Base-by-base conservation (phyloP, 2,329 filamentous ascomycete genomes). In the Fusarium staphyleae region DNA sequence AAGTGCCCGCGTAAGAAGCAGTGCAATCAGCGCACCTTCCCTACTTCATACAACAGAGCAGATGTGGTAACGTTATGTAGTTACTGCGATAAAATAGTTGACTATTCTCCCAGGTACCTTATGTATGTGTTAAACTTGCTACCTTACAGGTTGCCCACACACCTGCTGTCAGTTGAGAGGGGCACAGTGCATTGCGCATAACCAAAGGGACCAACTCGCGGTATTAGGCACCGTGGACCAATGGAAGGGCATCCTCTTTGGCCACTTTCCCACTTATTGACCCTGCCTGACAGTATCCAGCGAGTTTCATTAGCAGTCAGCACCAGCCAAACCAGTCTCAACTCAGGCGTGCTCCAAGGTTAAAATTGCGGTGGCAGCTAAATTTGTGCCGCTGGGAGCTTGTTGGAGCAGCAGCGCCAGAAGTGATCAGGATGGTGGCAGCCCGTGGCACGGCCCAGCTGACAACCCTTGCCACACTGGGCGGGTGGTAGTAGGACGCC, bases 291-390 rank as follows among this genome's bases (percentile, higher is more conserved):
- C 14, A 18, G 42, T 47, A 33, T 47, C 45, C 46, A 40, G 37
- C 36, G 48, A 45, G 47, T n/a, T n/a, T n/a, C n/a, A 13, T 45
- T 34, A 47, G 26, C 34, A 37, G 22, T 42, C 32, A 35, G 37
- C 49, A 54, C 46, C 34, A 46, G 50, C 33, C 39, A 44, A 50
- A 43, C 34, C 42, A 50, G 44, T 13, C 51, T 53, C 26, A 55
- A 4, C 22, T 9, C 7, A 24, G 57, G 29, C 52, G 46, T 55
- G 48, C 57, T 64, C 41, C 39, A 49, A 57, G 49, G 52, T 50
- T 63, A 57, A 62, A 52, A 63, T 62, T 66, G 48, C 60, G 64
- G 64, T 66, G 62, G 54, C 59, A 66, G 57, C 52, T 66, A 56
- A 53, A 65, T 63, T 53, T 36, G 50, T 43, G 30, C 52, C 50